phyloP scores from a whole-genome alignment of 352 stramenopile genomes.

The Pythium aristosporum region DNA sequence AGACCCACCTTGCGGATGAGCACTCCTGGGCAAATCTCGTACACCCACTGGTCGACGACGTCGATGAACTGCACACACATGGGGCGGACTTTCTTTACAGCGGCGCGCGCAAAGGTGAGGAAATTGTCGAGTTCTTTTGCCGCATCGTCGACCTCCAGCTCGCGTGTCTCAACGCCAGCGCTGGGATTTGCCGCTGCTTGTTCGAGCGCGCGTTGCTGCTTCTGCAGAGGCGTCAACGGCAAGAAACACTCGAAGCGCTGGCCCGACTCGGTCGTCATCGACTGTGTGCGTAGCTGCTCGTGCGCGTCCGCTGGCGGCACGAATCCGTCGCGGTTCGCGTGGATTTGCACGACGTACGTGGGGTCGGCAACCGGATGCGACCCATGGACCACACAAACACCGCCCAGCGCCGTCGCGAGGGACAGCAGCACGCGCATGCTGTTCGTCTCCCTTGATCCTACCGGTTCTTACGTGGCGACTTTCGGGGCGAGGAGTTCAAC shows the following conservation, averaged over 20 bases:
- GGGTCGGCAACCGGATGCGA: constrained; percentile 22
- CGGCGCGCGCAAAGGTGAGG: constrained; percentile 51
- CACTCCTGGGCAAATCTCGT: constrained; percentile 62
- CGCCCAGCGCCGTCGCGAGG: background rate
- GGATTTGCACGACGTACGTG: constrained; percentile 72
- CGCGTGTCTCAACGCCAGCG: background rate
- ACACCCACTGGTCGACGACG: constrained; percentile 46
- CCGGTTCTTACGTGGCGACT: constrained; percentile 18
- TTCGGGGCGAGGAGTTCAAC: constrained; percentile 10
- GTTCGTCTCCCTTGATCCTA: background rate
- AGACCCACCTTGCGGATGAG: constrained; percentile 56
- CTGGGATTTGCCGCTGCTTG: background rate
- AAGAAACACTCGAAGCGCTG: constrained; percentile 78
- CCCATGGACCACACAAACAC: background rate
- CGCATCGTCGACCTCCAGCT: background rate
- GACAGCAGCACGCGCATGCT: background rate
- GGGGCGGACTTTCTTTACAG: constrained; percentile 51
- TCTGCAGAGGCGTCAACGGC: constrained; percentile 32
- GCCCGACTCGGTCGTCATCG: constrained; percentile 65
- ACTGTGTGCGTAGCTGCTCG: constrained; percentile 34
- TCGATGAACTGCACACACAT: constrained; percentile 71
- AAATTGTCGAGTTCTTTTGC: constrained; percentile 25
- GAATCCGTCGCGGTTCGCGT: constrained; percentile 44
- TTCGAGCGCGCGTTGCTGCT: constrained; percentile 1
- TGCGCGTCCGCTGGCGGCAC: constrained; percentile 18